phyloP scores from a whole-genome alignment of 352 stramenopile species.

The Globisporangium nagaii region DNA sequence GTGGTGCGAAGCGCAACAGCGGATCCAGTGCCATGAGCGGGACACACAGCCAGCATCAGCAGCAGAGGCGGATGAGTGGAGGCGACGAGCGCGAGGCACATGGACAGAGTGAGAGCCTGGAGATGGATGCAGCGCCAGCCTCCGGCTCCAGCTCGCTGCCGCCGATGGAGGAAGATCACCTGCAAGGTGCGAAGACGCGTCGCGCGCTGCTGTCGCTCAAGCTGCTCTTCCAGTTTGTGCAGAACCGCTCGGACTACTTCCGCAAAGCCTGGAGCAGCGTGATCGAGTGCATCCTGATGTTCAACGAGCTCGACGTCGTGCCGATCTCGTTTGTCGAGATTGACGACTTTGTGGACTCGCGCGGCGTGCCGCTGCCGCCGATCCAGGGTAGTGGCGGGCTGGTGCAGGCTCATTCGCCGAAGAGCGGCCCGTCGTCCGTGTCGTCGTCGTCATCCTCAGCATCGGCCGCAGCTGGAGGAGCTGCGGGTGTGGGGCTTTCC shows the following conservation, averaged over 20 bases:
- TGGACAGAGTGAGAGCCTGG: not conserved
- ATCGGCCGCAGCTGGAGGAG: not conserved
- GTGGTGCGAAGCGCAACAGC: conserved; percentile 15
- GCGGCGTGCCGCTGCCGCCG: conserved; percentile 71
- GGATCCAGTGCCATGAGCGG: not conserved
- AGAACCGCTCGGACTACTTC: conserved; percentile 74
- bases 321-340: conserved; percentile 85
- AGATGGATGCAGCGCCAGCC: not conserved
- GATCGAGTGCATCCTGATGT: conserved; percentile 84
- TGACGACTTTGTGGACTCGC: conserved; percentile 84
- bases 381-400: conserved; percentile 36
- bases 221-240: conserved; percentile 80
- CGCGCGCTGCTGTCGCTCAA: conserved; percentile 73
- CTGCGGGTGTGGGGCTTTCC: conserved; percentile 41
- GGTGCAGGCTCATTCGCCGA: conserved; percentile 17
- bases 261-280: conserved; percentile 77
- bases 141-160: not conserved
- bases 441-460: conserved; percentile 21
- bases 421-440: conserved; percentile 20
- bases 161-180: conserved; percentile 52
- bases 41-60: not conserved
- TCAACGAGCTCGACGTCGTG: conserved; percentile 83
- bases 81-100: not conserved
- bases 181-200: conserved; percentile 69
- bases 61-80: conserved; percentile 7